Percentiles rank a stretch among this genome's conserved stretches.
Conservation (phyloP, 768 basidiomycete species). For the Leucosporidium scottii region DNA sequence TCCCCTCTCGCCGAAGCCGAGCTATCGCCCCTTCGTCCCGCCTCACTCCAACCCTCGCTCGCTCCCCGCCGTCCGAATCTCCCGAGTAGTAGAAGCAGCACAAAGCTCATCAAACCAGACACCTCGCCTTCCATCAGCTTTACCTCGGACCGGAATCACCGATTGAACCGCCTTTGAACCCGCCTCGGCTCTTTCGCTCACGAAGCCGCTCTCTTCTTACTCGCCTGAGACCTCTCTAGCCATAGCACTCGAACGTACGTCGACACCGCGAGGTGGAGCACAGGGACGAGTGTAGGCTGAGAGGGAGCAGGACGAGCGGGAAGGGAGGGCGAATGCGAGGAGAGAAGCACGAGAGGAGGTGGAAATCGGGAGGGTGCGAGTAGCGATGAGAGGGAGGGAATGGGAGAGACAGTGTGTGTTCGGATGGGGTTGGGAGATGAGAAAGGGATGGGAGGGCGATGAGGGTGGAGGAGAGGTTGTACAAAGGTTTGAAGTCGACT, state of each 20-base stretch:
- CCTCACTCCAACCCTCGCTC: not conserved
- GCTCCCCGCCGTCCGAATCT: not conserved
- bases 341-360: not conserved
- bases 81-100: not conserved
- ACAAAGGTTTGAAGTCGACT: too few relatives aligned
- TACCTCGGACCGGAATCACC: too few relatives aligned
- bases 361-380: not conserved
- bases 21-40: not conserved
- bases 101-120: conserved; percentile 1
- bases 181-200: not conserved
- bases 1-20: not conserved
- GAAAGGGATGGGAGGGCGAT: not conserved
- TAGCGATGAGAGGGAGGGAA: not conserved
- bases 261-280: too few relatives aligned
- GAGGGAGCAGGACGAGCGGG: too few relatives aligned
- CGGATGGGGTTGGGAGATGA: not conserved
- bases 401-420: not conserved
- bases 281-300: too few relatives aligned
- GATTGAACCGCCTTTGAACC: not conserved
- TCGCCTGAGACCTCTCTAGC: too few relatives aligned
- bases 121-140: too few relatives aligned
- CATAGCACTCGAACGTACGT: too few relatives aligned
- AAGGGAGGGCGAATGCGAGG: too few relatives aligned
- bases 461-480: not conserved
- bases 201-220: not conserved